Evolutionary conservation across 1,284 basidiomycete species (phyloP).

Genomic region (Cryptococcus sp.): DNA sequence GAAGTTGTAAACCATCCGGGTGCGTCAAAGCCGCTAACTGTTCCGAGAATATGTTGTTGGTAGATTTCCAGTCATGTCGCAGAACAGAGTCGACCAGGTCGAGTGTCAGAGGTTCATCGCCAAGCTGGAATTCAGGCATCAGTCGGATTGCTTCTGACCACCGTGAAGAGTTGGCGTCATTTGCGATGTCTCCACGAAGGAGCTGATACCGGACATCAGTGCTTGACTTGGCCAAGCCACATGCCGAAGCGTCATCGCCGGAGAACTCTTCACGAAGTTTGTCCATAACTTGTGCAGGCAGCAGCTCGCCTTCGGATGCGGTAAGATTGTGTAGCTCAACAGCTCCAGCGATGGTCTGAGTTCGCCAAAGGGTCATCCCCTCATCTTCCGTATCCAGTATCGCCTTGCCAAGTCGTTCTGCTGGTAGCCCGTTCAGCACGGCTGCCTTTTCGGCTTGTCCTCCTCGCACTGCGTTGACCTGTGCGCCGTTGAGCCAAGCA

Average conservation of each 20-base stretch:
- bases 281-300: not conserved
- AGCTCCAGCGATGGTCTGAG: not conserved
- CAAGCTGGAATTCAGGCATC: conserved; percentile 32
- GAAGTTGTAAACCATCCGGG: conserved; percentile 44
- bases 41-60: conserved; percentile 6
- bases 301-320: conserved; percentile 6
- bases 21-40: conserved; percentile 18
- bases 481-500: conserved; percentile 72
- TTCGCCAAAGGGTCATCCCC: not conserved
- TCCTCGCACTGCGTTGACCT: conserved; percentile 66
- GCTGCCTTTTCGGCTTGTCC: conserved; percentile 63
- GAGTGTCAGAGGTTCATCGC: conserved; percentile 52
- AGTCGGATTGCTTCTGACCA: conserved; percentile 23
- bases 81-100: conserved; percentile 49
- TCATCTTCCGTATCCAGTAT: not conserved
- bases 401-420: not conserved
- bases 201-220: conserved; percentile 11
- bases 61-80: conserved; percentile 24
- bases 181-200: conserved; percentile 3
- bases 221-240: not conserved
- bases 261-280: not conserved
- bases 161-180: not conserved
- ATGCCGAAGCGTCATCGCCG: not conserved
- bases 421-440: conserved; percentile 18
- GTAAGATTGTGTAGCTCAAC: conserved; percentile 12